These are phyloP conservation scores for Sphagnum magellanicum DNA, from an alignment of 228 moss, liverwort and hornwort species.

Conservation along the genomic window DNA sequence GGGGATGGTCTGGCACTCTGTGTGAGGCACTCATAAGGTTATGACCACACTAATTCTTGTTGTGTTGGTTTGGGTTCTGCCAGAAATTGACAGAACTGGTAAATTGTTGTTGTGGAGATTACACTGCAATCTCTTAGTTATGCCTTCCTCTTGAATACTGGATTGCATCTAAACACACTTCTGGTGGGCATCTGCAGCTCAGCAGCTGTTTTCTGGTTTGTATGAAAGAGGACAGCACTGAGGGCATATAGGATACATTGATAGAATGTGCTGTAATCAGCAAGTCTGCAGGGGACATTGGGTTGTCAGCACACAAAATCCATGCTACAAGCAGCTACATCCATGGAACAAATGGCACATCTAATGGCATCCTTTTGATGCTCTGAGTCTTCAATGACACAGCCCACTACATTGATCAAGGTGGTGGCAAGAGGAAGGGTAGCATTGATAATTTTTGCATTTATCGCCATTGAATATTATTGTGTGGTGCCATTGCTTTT, in stretches of 20 bases:
- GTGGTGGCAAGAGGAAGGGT: conserved; percentile 7
- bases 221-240: conserved; percentile 11
- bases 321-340: conserved; percentile 6
- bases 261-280: conserved; percentile 8
- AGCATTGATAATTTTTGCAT: no score
- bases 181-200: conserved; percentile 2
- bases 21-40: no score
- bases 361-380: conserved; percentile 6
- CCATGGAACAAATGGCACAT: conserved; percentile 6
- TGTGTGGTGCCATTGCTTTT: no score
- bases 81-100: no score
- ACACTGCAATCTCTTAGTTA: no score
- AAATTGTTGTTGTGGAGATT: no score
- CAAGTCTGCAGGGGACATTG: conserved; percentile 5
- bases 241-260: conserved; percentile 8
- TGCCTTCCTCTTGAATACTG: no score
- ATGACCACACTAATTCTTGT: no score
- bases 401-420: conserved; percentile 3
- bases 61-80: no score
- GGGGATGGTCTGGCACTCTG: no score
- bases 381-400: conserved; percentile 9
- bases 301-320: conserved; percentile 2
- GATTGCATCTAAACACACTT: not conserved
- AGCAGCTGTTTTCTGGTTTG: conserved; percentile 9
- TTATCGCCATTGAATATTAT: no score